These are phyloP conservation scores for Nothophytophthora sp. DNA, from an alignment of 352 stramenopile genomes.

Conservation along the genomic window DNA sequence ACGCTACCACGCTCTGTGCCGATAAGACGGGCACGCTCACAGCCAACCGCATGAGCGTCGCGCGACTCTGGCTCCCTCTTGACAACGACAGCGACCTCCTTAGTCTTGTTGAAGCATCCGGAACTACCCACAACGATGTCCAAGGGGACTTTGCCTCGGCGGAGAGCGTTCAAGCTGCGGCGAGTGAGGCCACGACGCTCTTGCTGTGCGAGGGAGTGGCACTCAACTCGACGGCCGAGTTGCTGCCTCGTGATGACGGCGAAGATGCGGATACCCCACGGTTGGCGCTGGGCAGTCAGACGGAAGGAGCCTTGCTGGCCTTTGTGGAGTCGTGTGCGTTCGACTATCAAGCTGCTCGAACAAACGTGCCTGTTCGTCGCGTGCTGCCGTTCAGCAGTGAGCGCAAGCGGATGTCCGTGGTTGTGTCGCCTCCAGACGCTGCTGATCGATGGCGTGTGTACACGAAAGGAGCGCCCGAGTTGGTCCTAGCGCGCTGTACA, in stretches of 20 bases:
- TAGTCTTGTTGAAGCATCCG: conserved; percentile 1
- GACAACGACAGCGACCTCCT: conserved; percentile 9
- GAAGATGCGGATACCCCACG: conserved; percentile 8
- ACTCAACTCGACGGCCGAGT: conserved; percentile 85
- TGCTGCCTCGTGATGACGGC: conserved; percentile 37
- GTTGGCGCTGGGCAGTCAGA: conserved; percentile 44
- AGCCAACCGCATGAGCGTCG: conserved; percentile 95
- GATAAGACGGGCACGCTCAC: conserved; percentile 97
- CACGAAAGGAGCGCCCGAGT: conserved; percentile 58
- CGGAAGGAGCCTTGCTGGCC: conserved; percentile 47
- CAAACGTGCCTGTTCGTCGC: conserved; percentile 18
- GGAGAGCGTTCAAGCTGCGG: background rate
- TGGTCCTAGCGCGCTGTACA: conserved; percentile 50
- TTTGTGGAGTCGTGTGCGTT: conserved; percentile 29
- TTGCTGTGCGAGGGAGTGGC: conserved; percentile 75
- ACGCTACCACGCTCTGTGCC: conserved; percentile 96
- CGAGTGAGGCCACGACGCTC: conserved; percentile 13
- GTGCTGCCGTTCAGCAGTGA: conserved; percentile 91
- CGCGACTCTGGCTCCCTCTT: conserved; percentile 64
- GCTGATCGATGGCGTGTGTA: conserved; percentile 26
- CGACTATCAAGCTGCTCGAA: conserved; percentile 32
- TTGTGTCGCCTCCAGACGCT: conserved; percentile 42
- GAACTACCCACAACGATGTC: background rate
- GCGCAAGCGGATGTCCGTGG: conserved; percentile 94
- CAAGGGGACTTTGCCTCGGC: conserved; percentile 16